Evolutionary conservation across 2,329 filamentous ascomycete species (phyloP), one percentile per base, ranked within the genome.

Genomic region (Pezicula neosporulosa): DNA sequence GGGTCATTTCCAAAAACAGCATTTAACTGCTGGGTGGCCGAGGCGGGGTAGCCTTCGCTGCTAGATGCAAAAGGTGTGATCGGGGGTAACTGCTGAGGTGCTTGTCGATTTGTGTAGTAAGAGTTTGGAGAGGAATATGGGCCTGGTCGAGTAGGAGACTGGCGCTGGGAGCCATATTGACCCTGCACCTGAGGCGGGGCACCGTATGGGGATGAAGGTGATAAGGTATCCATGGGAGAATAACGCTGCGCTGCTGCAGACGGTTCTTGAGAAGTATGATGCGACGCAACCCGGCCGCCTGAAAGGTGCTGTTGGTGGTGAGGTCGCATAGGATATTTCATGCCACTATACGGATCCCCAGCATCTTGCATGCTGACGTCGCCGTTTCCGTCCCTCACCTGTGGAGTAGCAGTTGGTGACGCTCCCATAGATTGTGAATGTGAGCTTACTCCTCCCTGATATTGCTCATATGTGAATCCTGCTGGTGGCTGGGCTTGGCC

Each of bases 181-280:
- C 70, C 71, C 53, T 74, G 73, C 60, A 76, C 75, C 66, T 58
- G 76, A 65, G 74, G 82, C 56, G 76, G 82, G 68, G 76, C 78
- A 66, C 82, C 80, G 72, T 95, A 95, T 33, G 90, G 85, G 50
- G 89, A 87, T 33, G 86, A 83, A 38, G 91, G 89, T 54, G 91
- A 90, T 55, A 95, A 76, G 15, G 84, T 82, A 68, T 96, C 93
- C 92, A 97, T 97, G 57, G 93, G 94, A 44, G 93, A 97, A 72
- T 97, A 97, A 66, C 92, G 85, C 69, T 95, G 89, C 53, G 91
- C 89, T 51, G 90, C 90, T 47, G 89, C 80, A 41, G 90, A 94
- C 53, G 89, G 85, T 65, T 93, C 85, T 59, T 85, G 85, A 47
- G 86, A 75, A 44, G 85, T 72, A 68, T 93, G 87, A 61, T 90